Evolutionary conservation across 139 green algal genomes (phyloP).

Genomic region (Pleodorina starrii): DNA sequence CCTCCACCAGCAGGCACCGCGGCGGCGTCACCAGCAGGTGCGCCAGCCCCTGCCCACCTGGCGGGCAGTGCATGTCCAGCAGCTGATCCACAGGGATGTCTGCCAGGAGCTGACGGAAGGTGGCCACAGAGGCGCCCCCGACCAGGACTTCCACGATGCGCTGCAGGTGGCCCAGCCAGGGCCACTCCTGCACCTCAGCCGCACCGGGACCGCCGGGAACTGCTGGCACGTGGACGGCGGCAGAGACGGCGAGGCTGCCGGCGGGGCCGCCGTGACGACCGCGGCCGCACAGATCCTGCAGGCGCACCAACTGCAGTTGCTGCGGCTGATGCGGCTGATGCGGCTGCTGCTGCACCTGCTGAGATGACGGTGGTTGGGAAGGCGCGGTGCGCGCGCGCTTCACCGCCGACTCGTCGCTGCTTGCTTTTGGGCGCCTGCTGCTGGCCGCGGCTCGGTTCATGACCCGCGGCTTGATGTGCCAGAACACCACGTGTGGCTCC

Average conservation of each 20-base stretch:
- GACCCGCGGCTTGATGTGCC: neutral
- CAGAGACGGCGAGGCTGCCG: too few species aligned
- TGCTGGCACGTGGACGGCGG: too few species aligned
- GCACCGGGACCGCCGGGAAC: neutral
- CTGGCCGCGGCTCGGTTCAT: neutral
- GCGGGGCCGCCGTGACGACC: too few species aligned
- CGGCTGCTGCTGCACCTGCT: neutral
- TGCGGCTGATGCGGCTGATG: neutral
- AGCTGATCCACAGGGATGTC: neutral
- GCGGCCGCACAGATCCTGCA: neutral
- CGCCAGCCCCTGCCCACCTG: neutral
- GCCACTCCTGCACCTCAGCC: neutral
- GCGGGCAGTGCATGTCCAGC: neutral
- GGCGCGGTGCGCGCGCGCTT: neutral
- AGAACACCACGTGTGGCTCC: neutral
- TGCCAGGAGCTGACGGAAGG: neutral
- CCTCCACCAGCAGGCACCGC: neutral
- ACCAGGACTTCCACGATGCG: neutral
- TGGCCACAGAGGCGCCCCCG: neutral
- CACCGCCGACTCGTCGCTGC: neutral
- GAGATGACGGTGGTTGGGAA: too few species aligned
- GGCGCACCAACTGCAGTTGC: neutral
- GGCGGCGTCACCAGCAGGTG: slow-evolving; percentile 33
- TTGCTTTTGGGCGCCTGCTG: too few species aligned
- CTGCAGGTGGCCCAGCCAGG: neutral